Evolutionary conservation across 768 basidiomycete species (phyloP).

Genomic region (Pholiota molesta): DNA sequence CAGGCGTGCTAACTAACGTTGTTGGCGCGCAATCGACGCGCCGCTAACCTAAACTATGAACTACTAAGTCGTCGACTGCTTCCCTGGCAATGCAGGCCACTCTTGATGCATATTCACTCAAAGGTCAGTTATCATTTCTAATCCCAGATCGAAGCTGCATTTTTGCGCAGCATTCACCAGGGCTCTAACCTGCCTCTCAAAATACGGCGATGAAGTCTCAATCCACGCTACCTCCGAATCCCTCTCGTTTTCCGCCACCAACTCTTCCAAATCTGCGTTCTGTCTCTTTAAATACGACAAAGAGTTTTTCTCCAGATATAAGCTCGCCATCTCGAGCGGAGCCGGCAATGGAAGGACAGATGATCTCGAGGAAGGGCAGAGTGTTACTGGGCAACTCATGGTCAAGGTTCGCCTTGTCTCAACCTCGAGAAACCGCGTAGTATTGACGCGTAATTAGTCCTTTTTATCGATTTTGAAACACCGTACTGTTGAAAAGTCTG

Average conservation of each 20-base stretch:
- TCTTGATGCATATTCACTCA: constrained; percentile 59
- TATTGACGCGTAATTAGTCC: constrained; percentile 41
- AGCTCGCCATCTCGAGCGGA: constrained; percentile 32
- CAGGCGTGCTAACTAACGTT: too few relatives aligned
- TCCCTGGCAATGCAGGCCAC: constrained; percentile 64
- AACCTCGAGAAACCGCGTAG: constrained; percentile 1
- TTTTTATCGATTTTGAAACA: constrained; percentile 77
- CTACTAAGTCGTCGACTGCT: background rate
- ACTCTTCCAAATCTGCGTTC: constrained; percentile 82
- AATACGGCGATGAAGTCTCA: constrained; percentile 81
- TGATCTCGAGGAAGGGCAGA: constrained; percentile 38
- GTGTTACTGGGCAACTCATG: constrained; percentile 66
- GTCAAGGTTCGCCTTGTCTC: constrained; percentile 54
- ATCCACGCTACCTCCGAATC: constrained; percentile 65
- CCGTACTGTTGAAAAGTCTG: constrained; percentile 72
- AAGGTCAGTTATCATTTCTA: constrained; percentile 36
- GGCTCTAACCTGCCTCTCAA: constrained; percentile 75
- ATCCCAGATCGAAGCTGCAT: constrained; percentile 17
- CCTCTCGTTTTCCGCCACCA: constrained; percentile 72
- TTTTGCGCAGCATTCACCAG: constrained; percentile 64
- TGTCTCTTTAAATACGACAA: constrained; percentile 73
- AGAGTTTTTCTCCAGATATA: constrained; percentile 73
- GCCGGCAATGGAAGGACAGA: constrained; percentile 20
- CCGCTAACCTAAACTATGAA: background rate
- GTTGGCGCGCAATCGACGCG: too few relatives aligned